Base-by-base conservation (phyloP, 2,329 filamentous ascomycete genomes). In the Stemphylium lycopersici region DNA sequence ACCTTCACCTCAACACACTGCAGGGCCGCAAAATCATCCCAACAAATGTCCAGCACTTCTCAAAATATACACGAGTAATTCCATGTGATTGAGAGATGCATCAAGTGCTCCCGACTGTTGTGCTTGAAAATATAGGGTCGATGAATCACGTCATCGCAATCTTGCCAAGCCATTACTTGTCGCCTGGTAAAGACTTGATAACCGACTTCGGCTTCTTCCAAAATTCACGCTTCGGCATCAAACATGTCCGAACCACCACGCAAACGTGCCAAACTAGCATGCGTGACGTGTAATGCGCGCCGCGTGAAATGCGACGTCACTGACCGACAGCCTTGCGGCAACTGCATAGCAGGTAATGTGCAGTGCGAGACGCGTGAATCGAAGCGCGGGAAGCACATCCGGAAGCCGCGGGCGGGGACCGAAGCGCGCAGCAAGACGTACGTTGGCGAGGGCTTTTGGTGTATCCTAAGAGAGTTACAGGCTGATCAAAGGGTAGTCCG, bases 271-370 rank as follows among this genome's bases (percentile, higher is more conserved):
- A 78, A 76, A 54, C 68, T 77, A 52, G 78, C 78, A 6, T 80
- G 78, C 55, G 67, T 74, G 33, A 72, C 74, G 20, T 80, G 78
- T 56, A 79, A 80, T 52, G 66, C 75, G n/a, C 75, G 77, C 29
- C 72, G 78, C 31, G 77, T 80, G 32, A 77, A 77, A 47, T 80
- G 78, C 57, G 75, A 80, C 67, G 78, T 79, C n/a, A 70, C 77
- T 11, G 76, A 79, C 38, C 67, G 63, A 50, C 77, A 72, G n/a
- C 77, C 78, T 5, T 80, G 78, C 55, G 65, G 69, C 33, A 79
- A 80, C 50, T 80, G 78, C 50, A 60, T 70, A 29, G 56, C 71
- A 4, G 69, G 70, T 44, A 71, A 73, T 43, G 64, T 74, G 2
- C 51, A 69, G 8, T 80, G 78, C 58, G 77, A 80, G 59, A 65